Evolutionary conservation across 1,284 basidiomycete genomes (phyloP), one percentile per base, ranked within the genome.

Genomic region (Cryptococcus sp.): DNA sequence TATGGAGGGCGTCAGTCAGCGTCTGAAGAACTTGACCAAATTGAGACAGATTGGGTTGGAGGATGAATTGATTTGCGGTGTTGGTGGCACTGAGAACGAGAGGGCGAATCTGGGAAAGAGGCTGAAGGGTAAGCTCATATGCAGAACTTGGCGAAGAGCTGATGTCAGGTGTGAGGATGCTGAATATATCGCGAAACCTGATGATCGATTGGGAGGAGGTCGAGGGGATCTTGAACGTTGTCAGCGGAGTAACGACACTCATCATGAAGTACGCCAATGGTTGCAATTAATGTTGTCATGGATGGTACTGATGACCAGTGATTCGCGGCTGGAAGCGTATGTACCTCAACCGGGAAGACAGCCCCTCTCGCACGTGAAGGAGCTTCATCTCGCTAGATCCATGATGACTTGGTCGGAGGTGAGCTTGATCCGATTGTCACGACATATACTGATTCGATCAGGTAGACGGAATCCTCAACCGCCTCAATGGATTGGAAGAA

Each of bases 121-220:
- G n/a, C 53, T 71, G 50, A 59, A 52, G 46, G 53, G 63, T 65
- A 34, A 42, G 56, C 56, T 18, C 10, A 21, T 16, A 34, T 11
- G 23, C 4, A 43, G n/a, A 7, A 16, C 7, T 7, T 4, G 19
- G 46, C 24, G 19, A 2, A 34, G n/a, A 5, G 19, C 24, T 47
- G 11, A 11, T 19, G 36, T 10, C 70, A 94, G 91, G 82, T 62
- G 79, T 96, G 23, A 81, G 81, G 7, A 84, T 83, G 18, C 78
- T 98, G 25, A 87, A 98, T 73, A 77, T 98, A 22, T 92, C 91
- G 13, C 78, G 79, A 37, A 92, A 82, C 66, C 79, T 98, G 14
- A 61, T 98, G 7, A 72, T 85, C 2, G 78, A 74, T 45, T 93
- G 93, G 89, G 76, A 83, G 23, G 76, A 79, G 9, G 77, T 96